Conservation (phyloP, 352 stramenopile genomes). For the Phytophthora capsici region DNA sequence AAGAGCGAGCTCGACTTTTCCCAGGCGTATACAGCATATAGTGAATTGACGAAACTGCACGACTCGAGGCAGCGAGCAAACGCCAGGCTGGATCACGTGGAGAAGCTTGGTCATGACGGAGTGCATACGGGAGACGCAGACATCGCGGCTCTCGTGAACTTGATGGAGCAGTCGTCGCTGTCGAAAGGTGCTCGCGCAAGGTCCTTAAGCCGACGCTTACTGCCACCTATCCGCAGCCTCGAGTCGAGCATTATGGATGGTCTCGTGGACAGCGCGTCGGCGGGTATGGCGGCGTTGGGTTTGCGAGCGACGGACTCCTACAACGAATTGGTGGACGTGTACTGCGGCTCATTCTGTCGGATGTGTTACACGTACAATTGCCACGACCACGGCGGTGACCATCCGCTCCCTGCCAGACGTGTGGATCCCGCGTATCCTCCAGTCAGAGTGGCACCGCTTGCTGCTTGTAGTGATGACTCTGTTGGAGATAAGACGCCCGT, state of each 20-base stretch:
- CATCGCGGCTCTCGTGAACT: slow-evolving; percentile 24
- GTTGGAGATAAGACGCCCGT: neutral
- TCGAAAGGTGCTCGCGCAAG: slow-evolving; percentile 17
- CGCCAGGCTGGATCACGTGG: slow-evolving; percentile 12
- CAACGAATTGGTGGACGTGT: slow-evolving; percentile 77
- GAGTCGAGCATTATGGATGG: slow-evolving; percentile 56
- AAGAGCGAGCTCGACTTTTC: slow-evolving; percentile 43
- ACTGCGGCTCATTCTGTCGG: slow-evolving; percentile 87
- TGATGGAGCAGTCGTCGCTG: slow-evolving; percentile 28
- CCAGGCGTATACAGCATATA: slow-evolving; percentile 47
- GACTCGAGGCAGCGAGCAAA: slow-evolving; percentile 19
- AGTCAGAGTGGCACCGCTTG: slow-evolving; percentile 31
- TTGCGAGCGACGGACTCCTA: slow-evolving; percentile 68
- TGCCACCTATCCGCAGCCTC: slow-evolving; percentile 54
- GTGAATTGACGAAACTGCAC: slow-evolving; percentile 42
- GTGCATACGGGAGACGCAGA: slow-evolving; percentile 1
- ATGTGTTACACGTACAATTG: slow-evolving; percentile 94
- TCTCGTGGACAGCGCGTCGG: slow-evolving; percentile 20
- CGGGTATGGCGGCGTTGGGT: slow-evolving; percentile 34
- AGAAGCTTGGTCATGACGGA: slow-evolving; percentile 17
- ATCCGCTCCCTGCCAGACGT: slow-evolving; percentile 57
- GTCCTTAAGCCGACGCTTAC: slow-evolving; percentile 36
- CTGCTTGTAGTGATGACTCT: slow-evolving; percentile 12
- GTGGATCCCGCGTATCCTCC: slow-evolving; percentile 65
- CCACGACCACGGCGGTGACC: slow-evolving; percentile 86